phyloP scores from a whole-genome alignment of 225 moss, liverwort and hornwort species.

The Ulota crispa region DNA sequence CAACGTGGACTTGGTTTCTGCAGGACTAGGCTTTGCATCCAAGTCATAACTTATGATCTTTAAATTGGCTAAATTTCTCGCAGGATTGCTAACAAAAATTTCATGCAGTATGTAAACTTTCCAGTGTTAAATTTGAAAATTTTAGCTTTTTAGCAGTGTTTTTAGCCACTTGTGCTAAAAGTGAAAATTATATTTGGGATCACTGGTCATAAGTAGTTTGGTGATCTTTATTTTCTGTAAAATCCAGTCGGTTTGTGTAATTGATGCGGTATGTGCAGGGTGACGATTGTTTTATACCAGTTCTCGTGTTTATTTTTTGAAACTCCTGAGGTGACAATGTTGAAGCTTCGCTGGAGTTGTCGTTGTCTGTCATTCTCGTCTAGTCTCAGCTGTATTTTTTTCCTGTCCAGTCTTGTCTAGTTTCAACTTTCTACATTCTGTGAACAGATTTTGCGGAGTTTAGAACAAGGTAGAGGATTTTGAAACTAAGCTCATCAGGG shows the following conservation, averaged over 20 bases:
- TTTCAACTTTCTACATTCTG: too few relatives aligned
- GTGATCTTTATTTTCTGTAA: constrained; percentile 19
- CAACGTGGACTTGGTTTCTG: constrained; percentile 31
- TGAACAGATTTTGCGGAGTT: too few relatives aligned
- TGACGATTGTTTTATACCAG: not conserved
- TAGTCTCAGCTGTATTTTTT: not conserved
- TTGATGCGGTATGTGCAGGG: constrained; percentile 24
- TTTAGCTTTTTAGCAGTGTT: too few relatives aligned
- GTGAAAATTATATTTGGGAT: too few relatives aligned
- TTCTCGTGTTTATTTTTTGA: not conserved
- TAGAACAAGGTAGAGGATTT: not conserved
- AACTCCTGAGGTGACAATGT: not conserved
- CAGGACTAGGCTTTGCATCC: constrained; percentile 46
- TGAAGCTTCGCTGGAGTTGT: not conserved
- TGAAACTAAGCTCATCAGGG: not conserved
- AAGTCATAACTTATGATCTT: too few relatives aligned
- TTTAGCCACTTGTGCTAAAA: too few relatives aligned
- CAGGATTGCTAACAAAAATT: too few relatives aligned
- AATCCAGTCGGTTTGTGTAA: constrained; percentile 19
- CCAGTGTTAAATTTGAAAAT: too few relatives aligned
- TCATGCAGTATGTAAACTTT: too few relatives aligned
- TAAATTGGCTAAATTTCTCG: too few relatives aligned
- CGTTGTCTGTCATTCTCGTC: not conserved
- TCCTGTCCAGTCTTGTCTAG: too few relatives aligned
- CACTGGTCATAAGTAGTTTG: constrained; percentile 18